These are phyloP conservation scores for Collybia sp. DNA, from an alignment of 768 basidiomycete genomes.

Conservation along the genomic window DNA sequence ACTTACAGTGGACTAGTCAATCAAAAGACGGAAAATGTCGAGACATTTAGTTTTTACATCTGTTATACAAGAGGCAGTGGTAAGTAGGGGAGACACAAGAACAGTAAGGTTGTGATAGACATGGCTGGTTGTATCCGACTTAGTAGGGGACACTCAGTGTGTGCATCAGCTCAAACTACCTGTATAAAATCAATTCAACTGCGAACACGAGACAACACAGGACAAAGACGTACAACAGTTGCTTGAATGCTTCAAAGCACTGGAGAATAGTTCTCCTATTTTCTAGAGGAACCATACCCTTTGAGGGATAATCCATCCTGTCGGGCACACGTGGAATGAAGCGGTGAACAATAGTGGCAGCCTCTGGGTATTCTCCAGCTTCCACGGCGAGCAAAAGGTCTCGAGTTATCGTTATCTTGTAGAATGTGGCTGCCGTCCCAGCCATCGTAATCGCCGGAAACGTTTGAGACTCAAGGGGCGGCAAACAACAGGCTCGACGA, in stretches of 20 bases:
- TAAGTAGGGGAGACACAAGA: too few relatives aligned
- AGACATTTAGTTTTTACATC: too few relatives aligned
- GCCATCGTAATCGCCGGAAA: slow-evolving; percentile 23
- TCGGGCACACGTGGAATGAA: slow-evolving; percentile 8
- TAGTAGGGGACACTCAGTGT: too few relatives aligned
- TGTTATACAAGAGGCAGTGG: too few relatives aligned
- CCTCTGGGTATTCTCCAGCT: slow-evolving; percentile 1
- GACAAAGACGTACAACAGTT: slow-evolving; percentile 1
- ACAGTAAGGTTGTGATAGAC: too few relatives aligned
- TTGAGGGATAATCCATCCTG: not conserved
- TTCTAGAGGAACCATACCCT: slow-evolving; percentile 7
- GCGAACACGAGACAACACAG: not conserved
- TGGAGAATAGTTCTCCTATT: slow-evolving; percentile 6
- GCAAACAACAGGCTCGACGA: slow-evolving; percentile 6
- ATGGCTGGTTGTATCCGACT: too few relatives aligned
- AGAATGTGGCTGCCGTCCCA: slow-evolving; percentile 22
- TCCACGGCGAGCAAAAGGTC: slow-evolving; percentile 2
- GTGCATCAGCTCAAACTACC: too few relatives aligned
- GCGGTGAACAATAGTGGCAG: slow-evolving; percentile 6
- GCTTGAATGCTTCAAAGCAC: slow-evolving; percentile 12
- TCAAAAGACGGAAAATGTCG: too few relatives aligned
- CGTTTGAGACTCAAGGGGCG: slow-evolving; percentile 9
- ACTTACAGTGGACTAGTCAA: too few relatives aligned
- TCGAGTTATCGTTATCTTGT: slow-evolving; percentile 14
- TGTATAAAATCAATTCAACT: too few relatives aligned